These are phyloP conservation scores for Diplodia scrobiculata DNA, from an alignment of 2,329 filamentous ascomycete genomes.

Conservation along the genomic window DNA sequence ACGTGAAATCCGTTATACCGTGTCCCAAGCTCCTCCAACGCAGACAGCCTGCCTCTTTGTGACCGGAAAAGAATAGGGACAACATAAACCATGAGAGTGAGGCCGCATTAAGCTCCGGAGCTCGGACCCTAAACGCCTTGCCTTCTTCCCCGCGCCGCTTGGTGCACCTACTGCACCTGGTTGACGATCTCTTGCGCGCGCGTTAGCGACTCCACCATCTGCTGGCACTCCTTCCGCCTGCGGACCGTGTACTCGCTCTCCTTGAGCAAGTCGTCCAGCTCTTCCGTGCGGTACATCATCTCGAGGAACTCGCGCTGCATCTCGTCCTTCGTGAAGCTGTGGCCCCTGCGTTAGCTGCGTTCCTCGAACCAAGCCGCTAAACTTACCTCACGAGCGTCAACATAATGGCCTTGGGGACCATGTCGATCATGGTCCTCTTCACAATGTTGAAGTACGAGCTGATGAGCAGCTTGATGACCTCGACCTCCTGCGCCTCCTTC, in stretches of 20 bases:
- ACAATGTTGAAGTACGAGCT: slow-evolving; percentile 98
- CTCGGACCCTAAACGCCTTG: background rate
- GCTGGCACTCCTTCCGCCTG: slow-evolving; percentile 94
- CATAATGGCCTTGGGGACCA: slow-evolving; percentile 99
- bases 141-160: slow-evolving; percentile 11
- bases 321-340: slow-evolving; percentile 89
- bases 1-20: slow-evolving; percentile 14
- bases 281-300: slow-evolving; percentile 92
- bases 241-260: slow-evolving; percentile 97
- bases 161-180: slow-evolving; percentile 58
- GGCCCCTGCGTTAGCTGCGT: slow-evolving; percentile 30
- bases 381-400: slow-evolving; percentile 88
- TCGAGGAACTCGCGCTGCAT: slow-evolving; percentile 97
- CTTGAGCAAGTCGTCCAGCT: slow-evolving; percentile 91
- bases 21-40: slow-evolving; percentile 23
- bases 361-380: too few species aligned
- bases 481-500: slow-evolving; percentile 91
- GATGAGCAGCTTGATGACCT: slow-evolving; percentile 97
- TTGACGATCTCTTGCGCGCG: slow-evolving; percentile 96
- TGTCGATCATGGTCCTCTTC: slow-evolving; percentile 97
- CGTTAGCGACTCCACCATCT: slow-evolving; percentile 93
- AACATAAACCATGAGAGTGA: slow-evolving; percentile 7
- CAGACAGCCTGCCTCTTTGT: slow-evolving; percentile 22
- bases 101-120: slow-evolving; percentile 7
- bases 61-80: slow-evolving; percentile 20